phyloP scores from a whole-genome alignment of 352 stramenopile genomes.

The Phytophthora pistaciae region DNA sequence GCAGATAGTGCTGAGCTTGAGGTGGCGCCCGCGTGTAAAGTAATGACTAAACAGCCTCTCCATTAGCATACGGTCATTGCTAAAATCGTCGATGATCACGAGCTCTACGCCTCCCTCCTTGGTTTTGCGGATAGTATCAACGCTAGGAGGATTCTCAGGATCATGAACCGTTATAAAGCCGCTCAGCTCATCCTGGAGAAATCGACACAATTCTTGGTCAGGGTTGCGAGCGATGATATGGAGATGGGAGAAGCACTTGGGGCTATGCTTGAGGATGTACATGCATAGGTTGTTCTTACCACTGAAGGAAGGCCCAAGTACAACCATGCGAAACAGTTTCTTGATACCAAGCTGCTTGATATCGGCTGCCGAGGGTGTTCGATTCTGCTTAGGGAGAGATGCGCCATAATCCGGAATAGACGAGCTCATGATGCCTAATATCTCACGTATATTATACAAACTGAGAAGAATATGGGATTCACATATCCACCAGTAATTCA shows the following conservation, averaged over 20 bases:
- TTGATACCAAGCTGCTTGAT: constrained; percentile 3
- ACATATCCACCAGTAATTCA: constrained; percentile 17
- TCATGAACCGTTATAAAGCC: background rate
- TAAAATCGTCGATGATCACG: constrained; percentile 26
- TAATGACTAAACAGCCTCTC: background rate
- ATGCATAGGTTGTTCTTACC: constrained; percentile 4
- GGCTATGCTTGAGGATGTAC: constrained; percentile 4
- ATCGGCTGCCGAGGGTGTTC: background rate
- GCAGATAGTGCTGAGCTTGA: background rate
- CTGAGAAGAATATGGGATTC: constrained; percentile 20
- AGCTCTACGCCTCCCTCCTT: constrained; percentile 9
- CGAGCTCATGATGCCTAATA: background rate
- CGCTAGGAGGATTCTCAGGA: background rate
- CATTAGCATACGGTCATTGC: constrained; percentile 5
- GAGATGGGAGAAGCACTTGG: background rate
- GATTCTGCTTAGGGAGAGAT: constrained; percentile 4
- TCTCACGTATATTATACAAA: constrained; percentile 18
- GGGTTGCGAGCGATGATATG: constrained; percentile 3
- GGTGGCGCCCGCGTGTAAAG: background rate
- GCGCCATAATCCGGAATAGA: constrained; percentile 12
- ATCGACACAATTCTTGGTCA: constrained; percentile 2
- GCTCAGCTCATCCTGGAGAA: background rate
- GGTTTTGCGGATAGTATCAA: background rate
- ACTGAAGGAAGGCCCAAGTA: background rate
- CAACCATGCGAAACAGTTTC: constrained; percentile 1